A percentile compares a stretch with the other conserved stretches of the same genome.
Evolutionary conservation across 176 grass and related monocot genomes (phyloP).

Genomic region (Bothriochloa decipiens): DNA sequence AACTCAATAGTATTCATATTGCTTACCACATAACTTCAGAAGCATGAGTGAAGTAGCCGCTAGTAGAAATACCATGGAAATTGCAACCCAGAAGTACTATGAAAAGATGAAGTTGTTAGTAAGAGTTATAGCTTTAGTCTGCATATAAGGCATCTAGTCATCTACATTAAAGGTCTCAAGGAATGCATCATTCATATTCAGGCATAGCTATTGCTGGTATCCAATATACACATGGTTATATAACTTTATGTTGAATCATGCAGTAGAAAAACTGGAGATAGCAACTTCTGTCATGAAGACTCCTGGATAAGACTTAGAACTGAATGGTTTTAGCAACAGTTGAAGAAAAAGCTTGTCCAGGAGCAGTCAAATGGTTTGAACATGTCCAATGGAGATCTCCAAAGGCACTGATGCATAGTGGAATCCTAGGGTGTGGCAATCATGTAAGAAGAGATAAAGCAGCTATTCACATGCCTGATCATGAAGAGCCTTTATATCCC

Average conservation of each 20-base stretch:
- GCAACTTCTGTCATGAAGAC: background rate
- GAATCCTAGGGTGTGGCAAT: background rate
- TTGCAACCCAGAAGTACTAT: slow-evolving; percentile 81
- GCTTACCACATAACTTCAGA: slow-evolving; percentile 77
- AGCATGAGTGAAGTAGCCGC: slow-evolving; percentile 73
- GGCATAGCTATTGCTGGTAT: background rate
- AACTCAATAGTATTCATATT: slow-evolving; percentile 16
- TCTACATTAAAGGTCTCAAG: slow-evolving; percentile 19
- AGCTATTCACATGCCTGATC: background rate
- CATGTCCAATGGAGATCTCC: background rate
- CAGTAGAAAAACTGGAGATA: background rate
- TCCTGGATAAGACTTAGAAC: background rate
- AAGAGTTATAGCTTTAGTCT: slow-evolving; percentile 1
- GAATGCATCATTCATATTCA: slow-evolving; percentile 23
- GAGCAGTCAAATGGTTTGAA: background rate
- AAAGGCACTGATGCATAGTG: background rate
- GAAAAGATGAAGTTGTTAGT: slow-evolving; percentile 44
- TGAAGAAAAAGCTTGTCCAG: background rate
- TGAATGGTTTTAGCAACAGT: background rate
- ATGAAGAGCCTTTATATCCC: background rate
- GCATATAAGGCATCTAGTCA: slow-evolving; percentile 15
- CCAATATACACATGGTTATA: background rate
- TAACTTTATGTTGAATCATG: slow-evolving; percentile 12
- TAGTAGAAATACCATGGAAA: slow-evolving; percentile 86
- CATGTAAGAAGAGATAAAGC: background rate